Percentiles rank a stretch among this genome's conserved stretches.
Evolutionary conservation across 139 green algal genomes (phyloP).

Genomic region (Zygnema circumcarinatum): DNA sequence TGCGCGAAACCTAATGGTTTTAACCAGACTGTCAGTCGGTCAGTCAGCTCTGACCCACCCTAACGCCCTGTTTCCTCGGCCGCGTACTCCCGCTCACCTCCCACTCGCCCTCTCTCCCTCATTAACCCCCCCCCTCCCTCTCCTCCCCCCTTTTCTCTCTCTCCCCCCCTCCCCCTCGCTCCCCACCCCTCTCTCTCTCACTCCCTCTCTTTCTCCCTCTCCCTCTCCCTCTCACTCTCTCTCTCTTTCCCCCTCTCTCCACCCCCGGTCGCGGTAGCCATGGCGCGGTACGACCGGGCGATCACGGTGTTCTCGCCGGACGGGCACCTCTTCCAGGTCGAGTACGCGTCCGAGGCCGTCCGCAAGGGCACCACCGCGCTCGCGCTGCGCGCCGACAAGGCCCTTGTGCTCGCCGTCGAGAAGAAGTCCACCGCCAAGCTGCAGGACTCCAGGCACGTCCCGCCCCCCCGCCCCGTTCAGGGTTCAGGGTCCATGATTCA

Average conservation of each 20-base stretch:
- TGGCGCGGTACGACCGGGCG: constrained; percentile 92
- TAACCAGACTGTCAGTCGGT: background rate
- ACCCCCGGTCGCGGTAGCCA: constrained; percentile 25
- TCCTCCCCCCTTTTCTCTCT: background rate
- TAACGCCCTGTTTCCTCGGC: background rate
- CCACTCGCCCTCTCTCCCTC: background rate
- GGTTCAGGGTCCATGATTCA: no score
- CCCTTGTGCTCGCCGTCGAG: constrained; percentile 93
- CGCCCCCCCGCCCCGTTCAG: no score
- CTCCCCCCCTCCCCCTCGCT: background rate
- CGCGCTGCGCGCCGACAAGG: constrained; percentile 87
- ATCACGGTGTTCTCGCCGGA: constrained; percentile 99
- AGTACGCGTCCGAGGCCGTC: constrained; percentile 98
- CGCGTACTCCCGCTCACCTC: background rate
- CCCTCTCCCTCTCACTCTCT: constrained; percentile 1
- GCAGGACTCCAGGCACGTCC: constrained; percentile 71
- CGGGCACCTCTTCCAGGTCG: constrained; percentile 78
- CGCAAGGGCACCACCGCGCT: constrained; percentile 92
- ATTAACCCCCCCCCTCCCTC: background rate
- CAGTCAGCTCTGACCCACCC: background rate
- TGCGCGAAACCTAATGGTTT: background rate
- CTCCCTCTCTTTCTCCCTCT: background rate
- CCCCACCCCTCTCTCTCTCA: background rate
- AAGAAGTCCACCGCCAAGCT: constrained; percentile 96
- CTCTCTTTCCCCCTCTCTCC: background rate